Conservation (phyloP, 2,329 filamentous ascomycete species). For the Zalaria obscura region DNA sequence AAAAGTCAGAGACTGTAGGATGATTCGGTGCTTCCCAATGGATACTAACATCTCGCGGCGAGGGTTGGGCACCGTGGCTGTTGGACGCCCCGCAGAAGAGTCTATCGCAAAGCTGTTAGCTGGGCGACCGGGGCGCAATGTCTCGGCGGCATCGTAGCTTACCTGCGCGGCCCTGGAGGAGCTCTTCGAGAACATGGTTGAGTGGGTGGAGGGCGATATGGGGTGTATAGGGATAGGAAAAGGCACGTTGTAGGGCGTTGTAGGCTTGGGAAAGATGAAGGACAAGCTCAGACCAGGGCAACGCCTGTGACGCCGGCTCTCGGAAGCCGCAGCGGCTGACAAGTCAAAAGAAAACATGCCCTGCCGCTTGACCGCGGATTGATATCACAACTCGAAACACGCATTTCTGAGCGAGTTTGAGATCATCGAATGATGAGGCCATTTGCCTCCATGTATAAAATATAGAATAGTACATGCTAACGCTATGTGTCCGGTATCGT, state of each 20-base stretch:
- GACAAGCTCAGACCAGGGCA: no score
- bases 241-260: not conserved
- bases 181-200: conserved; percentile 28
- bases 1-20: conserved; percentile 4
- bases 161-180: conserved; percentile 35
- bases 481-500: no score
- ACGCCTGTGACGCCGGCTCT: no score
- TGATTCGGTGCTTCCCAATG: conserved; percentile 7
- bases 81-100: conserved; percentile 40
- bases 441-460: no score
- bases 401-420: no score
- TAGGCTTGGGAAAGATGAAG: no score
- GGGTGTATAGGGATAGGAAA: conserved; percentile 4
- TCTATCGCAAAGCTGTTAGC: conserved; percentile 21
- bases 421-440: no score
- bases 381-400: no score
- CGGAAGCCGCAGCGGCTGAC: no score
- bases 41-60: conserved; percentile 39
- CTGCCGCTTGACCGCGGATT: no score
- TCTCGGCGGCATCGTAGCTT: conserved; percentile 14
- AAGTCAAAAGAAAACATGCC: no score
- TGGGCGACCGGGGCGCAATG: conserved; percentile 7
- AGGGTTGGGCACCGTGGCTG: conserved; percentile 32
- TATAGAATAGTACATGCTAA: no score
- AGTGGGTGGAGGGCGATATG: conserved; percentile 5